These are phyloP conservation scores for Aureobasidium sp. DNA, from an alignment of 2,329 filamentous ascomycete species.

Conservation along the genomic window DNA sequence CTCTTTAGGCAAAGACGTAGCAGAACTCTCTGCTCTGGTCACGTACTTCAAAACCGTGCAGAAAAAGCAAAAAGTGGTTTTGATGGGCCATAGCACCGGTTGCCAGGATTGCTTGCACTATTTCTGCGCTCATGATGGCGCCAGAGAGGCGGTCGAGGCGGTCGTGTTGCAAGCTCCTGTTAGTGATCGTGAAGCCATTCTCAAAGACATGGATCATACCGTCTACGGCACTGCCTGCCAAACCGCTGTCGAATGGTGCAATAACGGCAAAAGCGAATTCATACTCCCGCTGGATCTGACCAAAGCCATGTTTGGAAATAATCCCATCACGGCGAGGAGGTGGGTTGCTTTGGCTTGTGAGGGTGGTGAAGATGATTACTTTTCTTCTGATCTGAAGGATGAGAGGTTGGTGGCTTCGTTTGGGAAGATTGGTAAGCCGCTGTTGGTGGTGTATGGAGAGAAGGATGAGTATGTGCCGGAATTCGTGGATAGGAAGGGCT, in stretches of 20 bases:
- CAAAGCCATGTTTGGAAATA: constrained; percentile 26
- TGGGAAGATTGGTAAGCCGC: constrained; percentile 49
- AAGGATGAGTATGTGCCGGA: constrained; percentile 59
- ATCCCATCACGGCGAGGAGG: constrained; percentile 49
- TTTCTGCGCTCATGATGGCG: constrained; percentile 34
- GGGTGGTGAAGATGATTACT: constrained; percentile 74
- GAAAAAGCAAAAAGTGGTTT: constrained; percentile 49
- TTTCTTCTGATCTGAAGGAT: constrained; percentile 68
- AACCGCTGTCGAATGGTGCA: constrained; percentile 49
- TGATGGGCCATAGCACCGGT: constrained; percentile 65
- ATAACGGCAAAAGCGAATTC: constrained; percentile 47
- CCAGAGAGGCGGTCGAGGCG: constrained; percentile 55
- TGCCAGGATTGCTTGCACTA: constrained; percentile 65
- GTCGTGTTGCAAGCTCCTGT: constrained; percentile 75
- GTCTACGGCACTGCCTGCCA: constrained; percentile 35
- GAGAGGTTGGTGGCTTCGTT: constrained; percentile 57
- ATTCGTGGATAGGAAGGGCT: constrained; percentile 49
- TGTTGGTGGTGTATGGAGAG: constrained; percentile 60
- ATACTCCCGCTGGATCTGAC: constrained; percentile 42
- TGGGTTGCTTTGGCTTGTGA: constrained; percentile 54
- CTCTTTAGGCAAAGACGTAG: constrained; percentile 47
- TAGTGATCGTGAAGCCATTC: constrained; percentile 64
- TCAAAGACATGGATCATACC: constrained; percentile 38
- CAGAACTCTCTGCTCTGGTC: constrained; percentile 48
- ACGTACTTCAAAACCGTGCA: constrained; percentile 39